Percentiles rank a stretch among this genome's conserved stretches.
These are phyloP conservation scores for Handroanthus guayacan DNA, from an alignment of 257 asterid genomes.

Conservation along the genomic window DNA sequence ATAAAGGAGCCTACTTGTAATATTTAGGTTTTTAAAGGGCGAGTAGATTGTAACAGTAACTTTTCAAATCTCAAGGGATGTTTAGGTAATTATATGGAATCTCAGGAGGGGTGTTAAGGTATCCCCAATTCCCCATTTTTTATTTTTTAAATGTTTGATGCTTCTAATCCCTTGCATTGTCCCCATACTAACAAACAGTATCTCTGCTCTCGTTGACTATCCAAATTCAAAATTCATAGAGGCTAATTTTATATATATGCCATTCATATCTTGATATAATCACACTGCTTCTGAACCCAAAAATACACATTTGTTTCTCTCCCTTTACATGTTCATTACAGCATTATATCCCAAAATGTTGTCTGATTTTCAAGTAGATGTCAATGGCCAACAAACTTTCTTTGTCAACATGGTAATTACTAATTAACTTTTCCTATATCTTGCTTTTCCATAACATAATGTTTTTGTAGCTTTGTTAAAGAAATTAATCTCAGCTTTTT, in stretches of 20 bases:
- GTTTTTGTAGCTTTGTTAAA: too few relatives aligned
- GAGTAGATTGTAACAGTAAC: too few relatives aligned
- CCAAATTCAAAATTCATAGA: conserved; percentile 20
- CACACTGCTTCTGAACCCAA: background rate
- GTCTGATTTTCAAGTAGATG: conserved; percentile 64
- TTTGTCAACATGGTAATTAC: conserved; percentile 53
- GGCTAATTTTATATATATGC: background rate
- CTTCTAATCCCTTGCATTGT: conserved; percentile 49
- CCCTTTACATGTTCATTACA: background rate
- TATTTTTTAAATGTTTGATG: conserved; percentile 33
- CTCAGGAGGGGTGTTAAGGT: too few relatives aligned
- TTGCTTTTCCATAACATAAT: background rate
- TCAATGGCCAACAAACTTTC: conserved; percentile 69
- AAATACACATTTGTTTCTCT: background rate
- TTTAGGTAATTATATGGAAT: too few relatives aligned
- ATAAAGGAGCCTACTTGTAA: too few relatives aligned
- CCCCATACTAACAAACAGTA: conserved; percentile 39
- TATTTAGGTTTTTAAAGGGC: too few relatives aligned
- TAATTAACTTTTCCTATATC: background rate
- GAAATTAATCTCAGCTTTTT: background rate
- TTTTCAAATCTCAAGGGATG: too few relatives aligned
- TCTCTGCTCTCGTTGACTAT: conserved; percentile 38
- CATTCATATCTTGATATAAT: background rate
- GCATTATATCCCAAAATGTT: conserved; percentile 38
- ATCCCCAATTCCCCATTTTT: background rate